Evolutionary conservation across 2,329 filamentous ascomycete genomes (phyloP).

Genomic region (Fusarium dlaminii): DNA sequence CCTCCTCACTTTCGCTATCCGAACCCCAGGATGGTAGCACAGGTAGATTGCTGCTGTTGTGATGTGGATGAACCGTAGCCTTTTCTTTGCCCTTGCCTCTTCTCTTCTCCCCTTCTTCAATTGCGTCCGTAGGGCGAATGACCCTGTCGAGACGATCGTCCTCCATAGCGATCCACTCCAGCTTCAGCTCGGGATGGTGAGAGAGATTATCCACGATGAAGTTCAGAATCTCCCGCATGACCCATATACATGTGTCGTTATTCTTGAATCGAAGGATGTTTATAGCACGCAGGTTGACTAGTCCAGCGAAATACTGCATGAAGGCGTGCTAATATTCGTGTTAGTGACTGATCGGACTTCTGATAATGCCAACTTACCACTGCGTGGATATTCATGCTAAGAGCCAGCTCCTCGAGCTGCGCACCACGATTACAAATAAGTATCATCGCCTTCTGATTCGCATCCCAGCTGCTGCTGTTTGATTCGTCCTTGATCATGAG

Average conservation of each 20-base stretch:
- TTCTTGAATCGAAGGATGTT: slow-evolving; percentile 65
- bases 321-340: slow-evolving; percentile 60
- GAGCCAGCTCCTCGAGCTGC: slow-evolving; percentile 64
- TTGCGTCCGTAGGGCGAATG: slow-evolving; percentile 51
- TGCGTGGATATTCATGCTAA: slow-evolving; percentile 62
- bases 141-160: slow-evolving; percentile 61
- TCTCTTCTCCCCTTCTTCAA: slow-evolving; percentile 43
- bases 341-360: slow-evolving; percentile 10
- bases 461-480: slow-evolving; percentile 62
- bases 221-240: slow-evolving; percentile 65
- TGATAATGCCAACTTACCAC: slow-evolving; percentile 57
- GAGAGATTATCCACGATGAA: slow-evolving; percentile 68
- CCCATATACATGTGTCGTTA: slow-evolving; percentile 65
- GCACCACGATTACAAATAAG: slow-evolving; percentile 62
- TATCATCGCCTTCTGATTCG: slow-evolving; percentile 63
- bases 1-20: slow-evolving; percentile 49
- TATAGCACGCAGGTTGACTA: slow-evolving; percentile 62
- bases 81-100: slow-evolving; percentile 51
- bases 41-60: slow-evolving; percentile 38
- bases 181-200: slow-evolving; percentile 63
- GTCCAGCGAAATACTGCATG: slow-evolving; percentile 61
- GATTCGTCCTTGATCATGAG: slow-evolving; percentile 69
- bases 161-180: slow-evolving; percentile 68
- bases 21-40: slow-evolving; percentile 45
- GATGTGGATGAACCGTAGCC: slow-evolving; percentile 21